Conservation (phyloP, 805 yeast species). For the Danielia oregonensis region DNA sequence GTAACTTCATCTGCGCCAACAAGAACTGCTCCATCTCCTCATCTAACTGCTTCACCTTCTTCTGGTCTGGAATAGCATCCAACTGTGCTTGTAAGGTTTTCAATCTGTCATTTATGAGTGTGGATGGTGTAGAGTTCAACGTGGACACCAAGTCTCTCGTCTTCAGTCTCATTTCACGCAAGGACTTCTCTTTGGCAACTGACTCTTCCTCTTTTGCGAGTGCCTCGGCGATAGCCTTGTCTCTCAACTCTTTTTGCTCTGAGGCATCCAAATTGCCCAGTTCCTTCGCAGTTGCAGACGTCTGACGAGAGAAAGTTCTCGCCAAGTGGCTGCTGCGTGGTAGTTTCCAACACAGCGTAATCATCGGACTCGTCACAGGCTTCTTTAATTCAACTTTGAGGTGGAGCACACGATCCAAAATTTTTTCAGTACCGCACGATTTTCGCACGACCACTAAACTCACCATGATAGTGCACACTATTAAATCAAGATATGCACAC, state of each 20-base stretch:
- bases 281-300: not conserved
- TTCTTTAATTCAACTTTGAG: not conserved
- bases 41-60: constrained; percentile 37
- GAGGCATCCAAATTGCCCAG: not conserved
- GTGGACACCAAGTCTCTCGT: constrained; percentile 25
- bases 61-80: constrained; percentile 20
- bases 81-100: constrained; percentile 29
- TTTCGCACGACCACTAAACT: constrained; percentile 2
- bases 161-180: constrained; percentile 28
- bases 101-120: constrained; percentile 27
- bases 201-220: constrained; percentile 42
- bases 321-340: not conserved
- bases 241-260: constrained; percentile 31
- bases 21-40: constrained; percentile 39
- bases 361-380: not conserved
- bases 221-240: constrained; percentile 40
- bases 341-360: not conserved
- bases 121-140: constrained; percentile 33
- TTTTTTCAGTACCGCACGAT: constrained; percentile 3
- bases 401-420: not conserved
- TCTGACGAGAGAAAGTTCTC: constrained; percentile 1
- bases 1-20: constrained; percentile 30
- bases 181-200: constrained; percentile 29
- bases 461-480: too few species aligned
- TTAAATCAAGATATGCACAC: too few species aligned